Base-by-base conservation (phyloP, 2,329 filamentous ascomycete species). In the Zymoseptoria passerinii region DNA sequence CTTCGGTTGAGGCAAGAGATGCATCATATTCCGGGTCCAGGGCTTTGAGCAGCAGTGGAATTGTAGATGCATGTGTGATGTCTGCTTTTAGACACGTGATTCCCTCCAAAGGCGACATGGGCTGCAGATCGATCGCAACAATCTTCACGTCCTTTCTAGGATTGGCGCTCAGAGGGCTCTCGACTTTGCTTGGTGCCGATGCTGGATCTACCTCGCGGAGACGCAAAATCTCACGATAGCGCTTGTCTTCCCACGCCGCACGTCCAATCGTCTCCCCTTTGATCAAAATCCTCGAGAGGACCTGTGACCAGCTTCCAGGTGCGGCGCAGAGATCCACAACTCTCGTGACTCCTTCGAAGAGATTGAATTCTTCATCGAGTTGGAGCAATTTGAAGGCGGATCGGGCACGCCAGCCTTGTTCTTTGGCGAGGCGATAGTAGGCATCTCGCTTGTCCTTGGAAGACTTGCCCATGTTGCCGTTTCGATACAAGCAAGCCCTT, bases 361-460 rank as follows among this genome's bases (percentile, higher is more conserved):
- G 83, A 69, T 96, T 89, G 76, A 97, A 99, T 77, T 96, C 90
- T 85, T 83, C 91, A 73, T 99, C 92, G 23, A 99, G 84, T 74
- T 99, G 94, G 10, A 99, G 84, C 23, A 99, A 83, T 76, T 99
- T 99, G 79, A 96, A 99, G 8, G 94, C 94, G 65, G 91, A 96
- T 58, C 94, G 84, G 28, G 94, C 94, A 40, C 94, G 89, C 92
- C 94, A 99, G 64, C 95, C 95, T 79, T 99, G 94, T 75, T 99
- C 94, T 77, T 99, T 99, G 18, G 94, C 94, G 8, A 99, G 88
- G 56, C 94, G 85, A 71, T 99, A 99, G 77, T 99, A 99, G 51
- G 92, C 92, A 74, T 99, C 94, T 55, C 94, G 89, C 77, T 99
- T 99, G 72, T 99, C 94, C 75, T 99, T 99, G 52, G 92, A 97